Evolutionary conservation across 129 eudicot species (phyloP), one percentile per base, ranked within the genome.

Genomic region (Tanacetum coccineum): DNA sequence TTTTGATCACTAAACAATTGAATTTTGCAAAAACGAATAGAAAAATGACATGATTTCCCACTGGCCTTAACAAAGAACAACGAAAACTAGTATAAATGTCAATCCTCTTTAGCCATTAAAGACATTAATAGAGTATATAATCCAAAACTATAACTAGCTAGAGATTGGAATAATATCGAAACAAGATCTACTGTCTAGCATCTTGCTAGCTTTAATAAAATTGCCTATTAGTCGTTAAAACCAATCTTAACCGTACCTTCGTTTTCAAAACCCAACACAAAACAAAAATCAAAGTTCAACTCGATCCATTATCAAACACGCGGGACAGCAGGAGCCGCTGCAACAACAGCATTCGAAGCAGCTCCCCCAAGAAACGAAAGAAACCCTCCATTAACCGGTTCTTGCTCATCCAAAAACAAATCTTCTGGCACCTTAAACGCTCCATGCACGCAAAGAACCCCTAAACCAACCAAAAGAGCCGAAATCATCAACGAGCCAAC

Each of bases 311-410:
- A 66, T 81, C 72, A 85, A 42, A 85, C 87, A n/a, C 87, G 80
- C 15, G 82, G 65, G 13, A 79, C 81, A 67, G 78, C 73, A 4
- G 91, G 85, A 61, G 79, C 87, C 36, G 80, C 81, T 0, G 91
- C 84, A 2, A 68, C 79, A 1, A 74, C 86, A 0, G 84, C 88
- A 36, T 87, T 78, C 0, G 94, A 75, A 8, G 95, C 85, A 44
- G 96, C 90, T 11, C 94, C 94, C 9, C 95, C 95, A 11, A 90
- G 85, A 70, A 87, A 87, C 25, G 97, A 90, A 17, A 90, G 80
- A 21, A 90, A 87, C 11, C 97, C 95, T 10, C 76, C 68, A 68
- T 80, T 84, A n/a, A 14, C 57, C 26, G 84, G 85, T 66, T 87
- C 91, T 59, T 87, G 91, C 30, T 90, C 95, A 67, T 90, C 95